Evolutionary conservation across 2,329 filamentous ascomycete species (phyloP).

Genomic region (Fusarium haematococcum): DNA sequence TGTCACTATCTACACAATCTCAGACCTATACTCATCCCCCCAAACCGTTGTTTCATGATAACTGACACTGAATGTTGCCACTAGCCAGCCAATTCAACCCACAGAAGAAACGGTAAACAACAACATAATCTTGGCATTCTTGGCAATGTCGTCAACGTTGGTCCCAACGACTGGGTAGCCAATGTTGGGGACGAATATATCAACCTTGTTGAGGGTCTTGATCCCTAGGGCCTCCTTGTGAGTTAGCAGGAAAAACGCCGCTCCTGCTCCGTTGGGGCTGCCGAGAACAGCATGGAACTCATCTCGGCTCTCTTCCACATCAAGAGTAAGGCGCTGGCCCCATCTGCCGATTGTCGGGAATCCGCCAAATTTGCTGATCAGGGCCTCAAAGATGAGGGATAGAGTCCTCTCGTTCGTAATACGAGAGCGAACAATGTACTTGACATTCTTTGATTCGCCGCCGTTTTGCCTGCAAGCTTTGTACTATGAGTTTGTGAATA

Average conservation of each 20-base stretch:
- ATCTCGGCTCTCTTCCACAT: not conserved
- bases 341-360: constrained; percentile 5
- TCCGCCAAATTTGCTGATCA: not conserved
- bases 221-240: constrained; percentile 8
- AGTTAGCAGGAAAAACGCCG: constrained; percentile 1
- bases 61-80: no score
- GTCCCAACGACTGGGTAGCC: not conserved
- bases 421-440: constrained; percentile 6
- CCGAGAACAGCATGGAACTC: constrained; percentile 11
- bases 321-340: not conserved
- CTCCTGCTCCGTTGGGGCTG: constrained; percentile 10
- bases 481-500: no score
- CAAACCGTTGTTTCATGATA: no score
- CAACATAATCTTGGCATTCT: not conserved
- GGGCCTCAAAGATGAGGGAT: constrained; percentile 5
- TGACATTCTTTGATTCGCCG: not conserved
- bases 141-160: not conserved
- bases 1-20: no score
- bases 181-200: constrained; percentile 9
- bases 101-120: not conserved
- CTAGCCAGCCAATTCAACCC: no score
- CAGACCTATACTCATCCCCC: no score
- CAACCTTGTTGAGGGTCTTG: constrained; percentile 15
- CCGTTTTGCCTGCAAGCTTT: no score
- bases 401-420: constrained; percentile 4